Percentiles rank a stretch among this genome's conserved stretches.
Conservation (phyloP, 73 alveolate genomes). For the Blepharisma japonicum region DNA sequence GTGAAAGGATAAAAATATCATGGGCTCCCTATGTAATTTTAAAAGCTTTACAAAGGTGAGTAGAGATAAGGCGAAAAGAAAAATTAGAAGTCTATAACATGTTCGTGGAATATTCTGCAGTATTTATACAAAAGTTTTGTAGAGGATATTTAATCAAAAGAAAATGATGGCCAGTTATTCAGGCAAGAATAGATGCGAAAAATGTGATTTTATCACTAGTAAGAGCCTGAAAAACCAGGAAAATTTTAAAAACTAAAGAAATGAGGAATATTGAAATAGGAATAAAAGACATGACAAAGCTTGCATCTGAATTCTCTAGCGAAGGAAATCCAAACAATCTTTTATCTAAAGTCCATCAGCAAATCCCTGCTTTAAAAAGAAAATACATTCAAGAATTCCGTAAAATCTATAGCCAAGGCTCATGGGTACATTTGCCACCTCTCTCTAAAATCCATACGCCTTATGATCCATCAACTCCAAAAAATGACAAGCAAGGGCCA, state of each 20-base stretch:
- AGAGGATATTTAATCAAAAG: neutral
- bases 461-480: neutral
- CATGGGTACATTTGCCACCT: neutral
- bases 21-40: neutral
- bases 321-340: neutral
- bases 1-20: slow-evolving; percentile 9
- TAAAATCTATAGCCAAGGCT: neutral
- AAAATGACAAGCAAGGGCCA: neutral
- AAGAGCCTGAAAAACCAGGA: slow-evolving; percentile 15
- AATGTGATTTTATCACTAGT: neutral
- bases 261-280: slow-evolving; percentile 9
- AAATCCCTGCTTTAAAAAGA: neutral
- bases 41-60: slow-evolving; percentile 6
- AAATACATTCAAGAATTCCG: neutral
- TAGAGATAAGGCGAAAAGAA: slow-evolving; percentile 7
- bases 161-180: neutral
- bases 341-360: neutral
- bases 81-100: neutral
- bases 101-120: slow-evolving; percentile 10
- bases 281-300: neutral
- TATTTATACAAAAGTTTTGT: neutral
- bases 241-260: neutral
- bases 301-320: neutral
- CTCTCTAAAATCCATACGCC: neutral
- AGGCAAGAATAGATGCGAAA: neutral